Evolutionary conservation across 306 rosid species (phyloP).

Genomic region (Clitoria ternatea): DNA sequence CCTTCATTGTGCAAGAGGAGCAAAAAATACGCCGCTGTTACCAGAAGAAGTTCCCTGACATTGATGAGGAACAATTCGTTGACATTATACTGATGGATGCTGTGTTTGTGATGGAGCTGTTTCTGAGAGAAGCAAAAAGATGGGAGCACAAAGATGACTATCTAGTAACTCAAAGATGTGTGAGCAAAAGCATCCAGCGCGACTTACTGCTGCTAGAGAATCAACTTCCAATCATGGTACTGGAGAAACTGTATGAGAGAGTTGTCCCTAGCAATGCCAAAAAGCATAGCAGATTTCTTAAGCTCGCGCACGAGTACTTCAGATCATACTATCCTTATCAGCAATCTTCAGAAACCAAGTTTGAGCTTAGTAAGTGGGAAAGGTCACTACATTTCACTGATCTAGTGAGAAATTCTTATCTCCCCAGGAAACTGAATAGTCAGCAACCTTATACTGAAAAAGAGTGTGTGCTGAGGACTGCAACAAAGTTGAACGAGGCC

Average conservation of each 20-base stretch:
- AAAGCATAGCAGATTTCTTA: not conserved
- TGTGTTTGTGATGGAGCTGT: conserved; percentile 35
- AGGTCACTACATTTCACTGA: conserved; percentile 43
- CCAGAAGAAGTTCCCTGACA: conserved; percentile 7
- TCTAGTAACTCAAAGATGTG: conserved; percentile 39
- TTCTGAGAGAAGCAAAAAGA: conserved; percentile 18
- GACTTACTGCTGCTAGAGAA: conserved; percentile 52
- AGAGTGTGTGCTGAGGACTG: conserved; percentile 16
- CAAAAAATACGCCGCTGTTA: conserved; percentile 7
- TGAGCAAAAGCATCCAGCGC: conserved; percentile 25
- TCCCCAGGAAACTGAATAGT: not conserved
- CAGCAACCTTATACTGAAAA: not conserved
- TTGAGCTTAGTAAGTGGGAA: not conserved
- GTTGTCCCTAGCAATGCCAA: conserved; percentile 13
- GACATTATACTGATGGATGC: conserved; percentile 32
- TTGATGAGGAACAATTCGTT: not conserved
- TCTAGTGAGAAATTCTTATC: conserved; percentile 36
- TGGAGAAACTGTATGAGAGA: conserved; percentile 23
- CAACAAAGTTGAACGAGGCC: conserved; percentile 32
- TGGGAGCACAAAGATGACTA: conserved; percentile 16
- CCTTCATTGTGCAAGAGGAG: conserved; percentile 19
- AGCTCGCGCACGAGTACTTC: conserved; percentile 25
- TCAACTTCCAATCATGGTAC: conserved; percentile 48
- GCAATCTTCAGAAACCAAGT: not conserved
- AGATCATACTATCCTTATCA: conserved; percentile 9